Evolutionary conservation across 805 yeast species (phyloP).

Genomic region (Yamadazyma scolyti): DNA sequence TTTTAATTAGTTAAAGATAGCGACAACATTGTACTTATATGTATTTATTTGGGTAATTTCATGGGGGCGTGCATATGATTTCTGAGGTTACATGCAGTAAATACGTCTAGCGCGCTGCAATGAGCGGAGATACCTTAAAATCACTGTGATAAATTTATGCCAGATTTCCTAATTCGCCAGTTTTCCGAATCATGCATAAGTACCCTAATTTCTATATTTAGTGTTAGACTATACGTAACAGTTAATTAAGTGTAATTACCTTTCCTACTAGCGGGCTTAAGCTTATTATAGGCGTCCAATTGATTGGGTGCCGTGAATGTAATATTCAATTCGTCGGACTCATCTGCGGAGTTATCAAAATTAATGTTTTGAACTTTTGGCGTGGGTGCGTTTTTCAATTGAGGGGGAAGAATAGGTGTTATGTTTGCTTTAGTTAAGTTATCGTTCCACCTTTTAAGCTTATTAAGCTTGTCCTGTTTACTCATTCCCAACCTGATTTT

Average conservation of each 20-base stretch:
- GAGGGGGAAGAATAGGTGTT: too few species aligned
- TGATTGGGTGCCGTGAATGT: neutral
- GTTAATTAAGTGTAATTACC: neutral
- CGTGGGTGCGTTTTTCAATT: too few species aligned
- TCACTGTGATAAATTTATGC: too few species aligned
- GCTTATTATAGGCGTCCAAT: neutral
- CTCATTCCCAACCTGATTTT: constrained; percentile 10
- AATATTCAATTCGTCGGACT: too few species aligned
- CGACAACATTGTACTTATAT: constrained; percentile 3
- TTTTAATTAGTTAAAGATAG: neutral
- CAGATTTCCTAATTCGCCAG: too few species aligned
- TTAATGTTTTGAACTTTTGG: neutral
- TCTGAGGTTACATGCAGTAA: neutral
- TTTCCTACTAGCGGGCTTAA: neutral
- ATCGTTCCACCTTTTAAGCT: constrained; percentile 8
- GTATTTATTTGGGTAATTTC: neutral
- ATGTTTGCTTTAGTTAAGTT: constrained; percentile 1
- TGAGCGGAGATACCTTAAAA: too few species aligned
- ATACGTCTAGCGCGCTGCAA: constrained; percentile 1
- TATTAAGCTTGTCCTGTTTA: constrained; percentile 7
- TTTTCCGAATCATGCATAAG: too few species aligned
- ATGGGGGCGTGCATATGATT: constrained; percentile 1
- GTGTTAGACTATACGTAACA: neutral
- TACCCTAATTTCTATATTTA: constrained; percentile 1
- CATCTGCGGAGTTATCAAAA: too few species aligned